Evolutionary conservation across 805 yeast species (phyloP).

Genomic region (Cyberlindnera amylophila): DNA sequence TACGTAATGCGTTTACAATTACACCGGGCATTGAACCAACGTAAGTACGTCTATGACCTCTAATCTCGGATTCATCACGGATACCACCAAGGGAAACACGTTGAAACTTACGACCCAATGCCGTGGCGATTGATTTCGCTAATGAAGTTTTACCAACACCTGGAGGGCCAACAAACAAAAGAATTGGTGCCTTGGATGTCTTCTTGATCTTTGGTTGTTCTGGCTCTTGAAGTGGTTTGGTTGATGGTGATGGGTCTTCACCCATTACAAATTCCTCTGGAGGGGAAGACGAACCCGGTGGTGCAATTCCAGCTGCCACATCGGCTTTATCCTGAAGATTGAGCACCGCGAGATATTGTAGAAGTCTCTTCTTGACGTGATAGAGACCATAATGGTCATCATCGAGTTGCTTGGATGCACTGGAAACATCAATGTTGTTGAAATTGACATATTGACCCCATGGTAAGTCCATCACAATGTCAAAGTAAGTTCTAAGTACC

Average conservation of each 20-base stretch:
- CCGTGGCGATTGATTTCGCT: slow-evolving; percentile 75
- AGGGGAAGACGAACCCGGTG: slow-evolving; percentile 2
- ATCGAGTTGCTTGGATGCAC: slow-evolving; percentile 57
- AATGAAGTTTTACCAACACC: slow-evolving; percentile 91
- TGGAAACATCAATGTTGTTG: slow-evolving; percentile 41
- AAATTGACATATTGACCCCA: slow-evolving; percentile 37
- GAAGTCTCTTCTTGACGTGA: slow-evolving; percentile 66
- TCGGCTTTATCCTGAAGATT: slow-evolving; percentile 39
- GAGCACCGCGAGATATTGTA: slow-evolving; percentile 77
- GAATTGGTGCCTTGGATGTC: slow-evolving; percentile 58
- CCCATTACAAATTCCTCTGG: slow-evolving; percentile 23
- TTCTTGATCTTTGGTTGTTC: slow-evolving; percentile 5
- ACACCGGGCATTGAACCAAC: slow-evolving; percentile 93
- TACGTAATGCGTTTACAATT: slow-evolving; percentile 70
- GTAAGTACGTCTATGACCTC: slow-evolving; percentile 89
- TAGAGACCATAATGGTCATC: slow-evolving; percentile 77
- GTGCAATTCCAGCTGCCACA: slow-evolving; percentile 4
- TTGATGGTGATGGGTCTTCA: slow-evolving; percentile 1
- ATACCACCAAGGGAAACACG: slow-evolving; percentile 84
- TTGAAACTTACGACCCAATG: slow-evolving; percentile 72
- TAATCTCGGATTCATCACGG: slow-evolving; percentile 81
- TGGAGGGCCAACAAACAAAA: slow-evolving; percentile 86
- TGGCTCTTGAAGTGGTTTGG: slow-evolving; percentile 5
- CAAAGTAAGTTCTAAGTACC: slow-evolving; percentile 60
- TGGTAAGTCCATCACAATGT: slow-evolving; percentile 62